Base-by-base conservation (phyloP, 495 filamentous ascomycete genomes). In the Penicillium herquei region DNA sequence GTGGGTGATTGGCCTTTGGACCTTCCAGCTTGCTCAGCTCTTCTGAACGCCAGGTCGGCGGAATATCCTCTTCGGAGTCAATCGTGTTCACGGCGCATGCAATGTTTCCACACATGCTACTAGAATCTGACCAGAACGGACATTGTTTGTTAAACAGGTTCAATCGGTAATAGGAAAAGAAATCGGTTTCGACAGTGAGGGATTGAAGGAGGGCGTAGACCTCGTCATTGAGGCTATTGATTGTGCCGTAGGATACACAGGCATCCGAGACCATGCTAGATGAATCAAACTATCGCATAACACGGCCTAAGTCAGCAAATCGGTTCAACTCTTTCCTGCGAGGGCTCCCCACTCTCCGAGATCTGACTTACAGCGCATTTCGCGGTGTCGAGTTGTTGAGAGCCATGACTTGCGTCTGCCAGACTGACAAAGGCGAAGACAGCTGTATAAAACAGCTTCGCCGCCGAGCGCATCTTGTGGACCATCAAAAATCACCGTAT, bases 71-170 rank as follows among this genome's bases (percentile, higher is more conserved):
- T 73, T 98, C 92, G 55, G 93, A 90, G 45, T 97, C 94, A 57
- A 98, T 81, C 11, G 94, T 98, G 67, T 93, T 91, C n/a, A 98
- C 94, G 30, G 93, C 88, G 67, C 94, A 98, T 7, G 93, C 94
- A 55, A 96, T 93, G 71, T 98, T 98, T 47, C 92, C 94, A 70
- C 94, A 98, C 82, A 96, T 91, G 70, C 89, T 89, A 76, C 87
- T 89, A 46, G 91, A 85, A 67, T 98, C 94, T 61, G 83, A 83
- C 94, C 94, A 98, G 67, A 98, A 98, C 0, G 94, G 94, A 70
- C 94, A 98, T 75, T 82, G 84, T 72, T 92, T 94, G 65, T 95
- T 87, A 68, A 90, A 98, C n/a, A 98, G 84, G 70, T 97, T 97
- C 17, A 98, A 76, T 26, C 94, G 89, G 72, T 98, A 98, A 68